phyloP scores from a whole-genome alignment of 1,284 basidiomycete species.

The Papiliotrema flavescens region DNA sequence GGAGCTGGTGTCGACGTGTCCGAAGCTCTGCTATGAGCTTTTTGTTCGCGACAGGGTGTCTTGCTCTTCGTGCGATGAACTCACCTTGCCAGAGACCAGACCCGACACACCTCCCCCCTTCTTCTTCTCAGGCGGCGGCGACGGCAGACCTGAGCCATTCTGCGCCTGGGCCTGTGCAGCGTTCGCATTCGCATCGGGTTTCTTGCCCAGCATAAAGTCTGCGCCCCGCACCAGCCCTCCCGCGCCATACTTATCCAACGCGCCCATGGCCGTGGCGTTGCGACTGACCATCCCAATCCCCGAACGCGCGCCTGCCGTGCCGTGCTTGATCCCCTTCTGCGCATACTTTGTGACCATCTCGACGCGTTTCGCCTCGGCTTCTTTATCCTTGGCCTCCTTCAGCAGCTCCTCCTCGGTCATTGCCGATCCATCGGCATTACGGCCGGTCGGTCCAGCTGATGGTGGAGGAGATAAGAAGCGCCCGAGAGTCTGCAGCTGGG shows the following conservation, averaged over 20 bases:
- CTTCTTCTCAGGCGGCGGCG: conserved; percentile 15
- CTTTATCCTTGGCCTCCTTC: conserved; percentile 1
- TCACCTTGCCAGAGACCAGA: conserved; percentile 19
- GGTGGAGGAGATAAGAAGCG: conserved; percentile 4
- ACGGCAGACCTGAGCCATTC: conserved; percentile 3
- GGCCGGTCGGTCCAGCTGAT: neutral
- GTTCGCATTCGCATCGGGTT: conserved; percentile 3
- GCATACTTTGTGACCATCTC: conserved; percentile 29
- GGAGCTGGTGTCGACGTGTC: conserved; percentile 32
- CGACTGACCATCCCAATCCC: conserved; percentile 20
- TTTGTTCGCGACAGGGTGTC: neutral
- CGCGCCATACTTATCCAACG: conserved; percentile 25
- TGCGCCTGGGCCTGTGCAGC: neutral
- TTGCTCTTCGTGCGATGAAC: neutral
- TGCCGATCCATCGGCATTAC: neutral
- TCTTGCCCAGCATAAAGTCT: conserved; percentile 11
- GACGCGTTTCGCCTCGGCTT: conserved; percentile 6
- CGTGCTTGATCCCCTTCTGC: conserved; percentile 23
- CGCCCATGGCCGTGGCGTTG: conserved; percentile 29
- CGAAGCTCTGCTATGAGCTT: conserved; percentile 22
- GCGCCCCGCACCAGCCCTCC: conserved; percentile 24
- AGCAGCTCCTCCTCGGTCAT: neutral
- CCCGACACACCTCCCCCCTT: conserved; percentile 24
- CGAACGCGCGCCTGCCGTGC: conserved; percentile 19
- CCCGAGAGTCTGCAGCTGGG: neutral